Evolutionary conservation across 2,329 filamentous ascomycete species (phyloP).

Genomic region (Colletotrichum nymphaeae): DNA sequence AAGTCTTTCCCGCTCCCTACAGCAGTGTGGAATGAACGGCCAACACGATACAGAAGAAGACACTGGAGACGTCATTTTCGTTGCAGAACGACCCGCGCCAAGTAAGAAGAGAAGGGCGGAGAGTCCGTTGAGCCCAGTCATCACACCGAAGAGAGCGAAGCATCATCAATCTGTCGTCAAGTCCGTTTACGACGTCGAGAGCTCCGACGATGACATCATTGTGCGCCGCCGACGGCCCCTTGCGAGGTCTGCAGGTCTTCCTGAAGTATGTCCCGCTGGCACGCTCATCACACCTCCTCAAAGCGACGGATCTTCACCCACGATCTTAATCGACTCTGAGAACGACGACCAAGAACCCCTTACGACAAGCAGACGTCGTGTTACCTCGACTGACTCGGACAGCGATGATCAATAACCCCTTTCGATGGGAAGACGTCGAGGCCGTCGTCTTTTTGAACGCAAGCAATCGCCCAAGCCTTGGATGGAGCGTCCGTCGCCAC

Average conservation of each 20-base stretch:
- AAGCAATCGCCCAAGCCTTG: background rate
- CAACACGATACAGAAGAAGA: background rate
- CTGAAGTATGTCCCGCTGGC: background rate
- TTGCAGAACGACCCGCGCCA: background rate
- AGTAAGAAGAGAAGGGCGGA: constrained; percentile 6
- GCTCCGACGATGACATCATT: background rate
- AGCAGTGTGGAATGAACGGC: background rate
- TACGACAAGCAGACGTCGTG: background rate
- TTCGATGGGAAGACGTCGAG: background rate
- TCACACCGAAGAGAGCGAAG: constrained; percentile 2
- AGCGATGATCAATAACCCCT: background rate
- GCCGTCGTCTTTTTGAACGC: background rate
- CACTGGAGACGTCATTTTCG: background rate
- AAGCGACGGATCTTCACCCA: background rate
- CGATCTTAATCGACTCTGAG: background rate
- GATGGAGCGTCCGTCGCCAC: background rate
- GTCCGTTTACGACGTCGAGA: background rate
- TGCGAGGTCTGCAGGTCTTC: background rate
- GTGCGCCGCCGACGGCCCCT: background rate
- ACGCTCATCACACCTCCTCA: background rate
- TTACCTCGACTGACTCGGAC: background rate
- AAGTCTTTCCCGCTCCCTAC: background rate
- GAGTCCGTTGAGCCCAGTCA: background rate
- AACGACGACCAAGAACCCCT: background rate
- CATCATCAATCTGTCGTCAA: background rate